A percentile compares a stretch with the other conserved stretches of the same genome.
phyloP scores from a whole-genome alignment of 495 filamentous ascomycete species.

The Aspergillus haitiensis region DNA sequence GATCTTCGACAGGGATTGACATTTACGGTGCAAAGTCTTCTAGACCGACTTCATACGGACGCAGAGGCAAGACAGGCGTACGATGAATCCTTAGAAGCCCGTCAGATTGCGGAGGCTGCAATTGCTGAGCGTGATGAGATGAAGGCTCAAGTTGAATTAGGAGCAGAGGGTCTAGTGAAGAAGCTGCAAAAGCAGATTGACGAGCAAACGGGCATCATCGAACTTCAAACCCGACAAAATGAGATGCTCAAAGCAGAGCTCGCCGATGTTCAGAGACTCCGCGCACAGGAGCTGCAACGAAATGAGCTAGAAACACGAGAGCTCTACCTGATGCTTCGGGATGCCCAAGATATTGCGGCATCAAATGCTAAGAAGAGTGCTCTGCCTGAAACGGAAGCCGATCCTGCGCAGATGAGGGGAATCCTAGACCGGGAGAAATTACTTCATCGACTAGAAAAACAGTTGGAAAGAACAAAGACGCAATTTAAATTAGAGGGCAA shows the following conservation, averaged over 20 bases:
- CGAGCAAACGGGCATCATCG: slow-evolving; percentile 86
- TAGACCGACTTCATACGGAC: slow-evolving; percentile 96
- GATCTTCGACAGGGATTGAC: slow-evolving; percentile 96
- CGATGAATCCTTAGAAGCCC: slow-evolving; percentile 84
- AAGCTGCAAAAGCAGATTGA: slow-evolving; percentile 92
- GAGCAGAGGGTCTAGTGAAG: slow-evolving; percentile 88
- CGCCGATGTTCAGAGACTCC: slow-evolving; percentile 78
- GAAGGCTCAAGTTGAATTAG: slow-evolving; percentile 86
- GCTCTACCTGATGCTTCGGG: slow-evolving; percentile 96
- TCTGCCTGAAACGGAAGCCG: slow-evolving; percentile 56
- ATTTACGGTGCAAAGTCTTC: slow-evolving; percentile 91
- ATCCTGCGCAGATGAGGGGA: slow-evolving; percentile 80
- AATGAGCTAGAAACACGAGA: slow-evolving; percentile 96
- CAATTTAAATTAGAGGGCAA: slow-evolving; percentile 97
- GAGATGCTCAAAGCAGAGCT: slow-evolving; percentile 87
- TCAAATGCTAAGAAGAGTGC: slow-evolving; percentile 75
- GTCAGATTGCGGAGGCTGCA: slow-evolving; percentile 91
- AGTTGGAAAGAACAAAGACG: slow-evolving; percentile 95
- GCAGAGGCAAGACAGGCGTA: slow-evolving; percentile 86
- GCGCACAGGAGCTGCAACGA: slow-evolving; percentile 89
- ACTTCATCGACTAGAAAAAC: slow-evolving; percentile 89
- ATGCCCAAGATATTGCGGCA: slow-evolving; percentile 94
- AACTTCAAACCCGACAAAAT: slow-evolving; percentile 79
- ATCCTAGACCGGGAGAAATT: slow-evolving; percentile 90
- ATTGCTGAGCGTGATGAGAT: slow-evolving; percentile 97